A percentile compares a stretch with the other conserved stretches of the same genome.
phyloP scores from a whole-genome alignment of 805 yeast species.

The Metschnikowia aberdeeniae region DNA sequence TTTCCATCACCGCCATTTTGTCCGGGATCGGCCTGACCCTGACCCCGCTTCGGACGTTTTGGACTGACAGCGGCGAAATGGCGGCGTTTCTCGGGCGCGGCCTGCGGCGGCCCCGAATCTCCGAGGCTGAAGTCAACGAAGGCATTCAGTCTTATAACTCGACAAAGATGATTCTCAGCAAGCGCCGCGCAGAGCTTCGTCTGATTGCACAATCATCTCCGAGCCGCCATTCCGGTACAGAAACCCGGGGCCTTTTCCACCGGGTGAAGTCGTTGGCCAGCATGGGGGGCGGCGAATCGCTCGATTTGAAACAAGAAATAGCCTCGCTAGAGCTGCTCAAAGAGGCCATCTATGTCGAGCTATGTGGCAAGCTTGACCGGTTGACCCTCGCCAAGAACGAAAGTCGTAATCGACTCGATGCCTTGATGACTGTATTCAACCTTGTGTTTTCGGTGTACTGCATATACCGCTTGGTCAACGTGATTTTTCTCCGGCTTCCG shows the following conservation, averaged over 20 bases:
- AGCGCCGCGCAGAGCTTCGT: conserved; percentile 31
- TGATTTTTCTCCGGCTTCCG: conserved; percentile 41
- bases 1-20: conserved; percentile 45
- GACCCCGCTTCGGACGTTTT: conserved; percentile 30
- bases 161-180: conserved; percentile 31
- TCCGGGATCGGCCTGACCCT: conserved; percentile 52
- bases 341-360: conserved; percentile 28
- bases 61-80: conserved; percentile 6
- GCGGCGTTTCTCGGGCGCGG: background rate
- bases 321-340: conserved; percentile 31
- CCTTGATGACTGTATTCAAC: conserved; percentile 15
- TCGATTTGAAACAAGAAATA: conserved; percentile 39
- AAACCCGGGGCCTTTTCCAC: conserved; percentile 22
- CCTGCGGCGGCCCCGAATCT: background rate
- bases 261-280: conserved; percentile 39
- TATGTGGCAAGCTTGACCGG: conserved; percentile 17
- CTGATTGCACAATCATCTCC: conserved; percentile 17
- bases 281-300: conserved; percentile 23
- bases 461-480: conserved; percentile 43
- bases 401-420: background rate
- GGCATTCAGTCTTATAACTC: conserved; percentile 39
- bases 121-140: conserved; percentile 20
- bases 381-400: background rate
- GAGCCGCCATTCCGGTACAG: conserved; percentile 26
- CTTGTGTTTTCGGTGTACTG: conserved; percentile 44